These are phyloP conservation scores for Didymella lethalis DNA, from an alignment of 2,329 filamentous ascomycete species.

Conservation along the genomic window DNA sequence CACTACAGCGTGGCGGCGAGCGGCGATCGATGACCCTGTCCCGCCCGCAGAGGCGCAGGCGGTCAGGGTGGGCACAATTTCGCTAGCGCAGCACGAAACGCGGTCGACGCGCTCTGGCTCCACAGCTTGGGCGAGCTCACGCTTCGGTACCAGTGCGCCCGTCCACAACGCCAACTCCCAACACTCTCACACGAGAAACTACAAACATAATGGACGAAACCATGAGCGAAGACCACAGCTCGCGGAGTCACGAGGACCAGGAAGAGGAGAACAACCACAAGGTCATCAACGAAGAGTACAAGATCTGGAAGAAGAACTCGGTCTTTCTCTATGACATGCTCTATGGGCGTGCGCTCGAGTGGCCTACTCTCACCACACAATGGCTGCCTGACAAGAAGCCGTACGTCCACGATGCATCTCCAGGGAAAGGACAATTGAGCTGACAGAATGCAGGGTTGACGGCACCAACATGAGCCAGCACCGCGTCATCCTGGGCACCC, in stretches of 20 bases:
- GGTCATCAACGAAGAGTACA: conserved; percentile 98
- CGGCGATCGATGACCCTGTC: conserved; percentile 15
- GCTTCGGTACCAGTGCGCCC: background rate
- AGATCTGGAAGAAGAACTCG: conserved; percentile 99
- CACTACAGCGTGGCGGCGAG: conserved; percentile 11
- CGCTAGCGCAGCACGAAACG: conserved; percentile 12
- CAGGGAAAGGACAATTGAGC: conserved; percentile 29
- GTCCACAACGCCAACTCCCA: background rate
- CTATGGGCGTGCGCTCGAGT: conserved; percentile 89
- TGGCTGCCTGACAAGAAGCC: conserved; percentile 83
- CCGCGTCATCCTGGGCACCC: conserved; percentile 89
- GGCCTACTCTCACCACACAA: conserved; percentile 96
- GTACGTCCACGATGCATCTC: conserved; percentile 13
- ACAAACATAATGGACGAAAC: conserved; percentile 45
- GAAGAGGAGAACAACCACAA: conserved; percentile 80
- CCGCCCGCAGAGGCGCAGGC: conserved; percentile 5
- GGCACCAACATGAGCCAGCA: conserved; percentile 89
- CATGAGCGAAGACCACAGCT: conserved; percentile 46
- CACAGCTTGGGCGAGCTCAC: conserved; percentile 5
- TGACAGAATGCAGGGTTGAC: conserved; percentile 58
- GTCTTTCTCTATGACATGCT: conserved; percentile 99
- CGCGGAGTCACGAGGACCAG: conserved; percentile 69
- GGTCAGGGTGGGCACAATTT: conserved; percentile 3
- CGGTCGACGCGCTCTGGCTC: conserved; percentile 14
- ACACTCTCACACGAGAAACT: background rate